phyloP scores from a whole-genome alignment of 805 yeast genomes.

The Wickerhamiella occidentalis region DNA sequence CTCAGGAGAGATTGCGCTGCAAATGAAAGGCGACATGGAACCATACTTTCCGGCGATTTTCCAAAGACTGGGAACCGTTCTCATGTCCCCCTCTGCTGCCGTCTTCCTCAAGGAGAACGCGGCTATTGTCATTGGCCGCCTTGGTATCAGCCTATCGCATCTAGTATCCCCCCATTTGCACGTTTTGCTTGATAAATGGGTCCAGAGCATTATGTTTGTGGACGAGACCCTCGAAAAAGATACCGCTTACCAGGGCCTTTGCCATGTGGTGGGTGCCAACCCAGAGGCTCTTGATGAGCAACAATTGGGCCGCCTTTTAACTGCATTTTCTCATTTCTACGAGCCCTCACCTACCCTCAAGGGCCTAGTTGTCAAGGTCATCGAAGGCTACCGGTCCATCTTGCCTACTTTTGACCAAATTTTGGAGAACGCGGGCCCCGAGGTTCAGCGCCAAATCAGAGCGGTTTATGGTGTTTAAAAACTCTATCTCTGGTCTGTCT shows the following conservation, averaged over 20 bases:
- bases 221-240: constrained; percentile 83
- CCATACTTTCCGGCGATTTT: constrained; percentile 46
- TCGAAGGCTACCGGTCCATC: constrained; percentile 21
- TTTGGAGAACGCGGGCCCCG: constrained; percentile 16
- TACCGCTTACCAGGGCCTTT: constrained; percentile 74
- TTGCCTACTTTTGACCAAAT: constrained; percentile 20
- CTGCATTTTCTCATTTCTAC: constrained; percentile 22
- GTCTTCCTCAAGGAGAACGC: constrained; percentile 60
- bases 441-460: constrained; percentile 21
- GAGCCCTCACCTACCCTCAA: constrained; percentile 26
- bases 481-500: not conserved
- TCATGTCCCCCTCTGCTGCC: constrained; percentile 41
- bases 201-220: constrained; percentile 49
- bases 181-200: constrained; percentile 56
- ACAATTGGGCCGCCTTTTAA: constrained; percentile 21
- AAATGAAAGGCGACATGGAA: constrained; percentile 33
- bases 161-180: constrained; percentile 46
- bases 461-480: constrained; percentile 15
- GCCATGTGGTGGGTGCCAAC: constrained; percentile 49
- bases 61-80: constrained; percentile 45
- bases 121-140: constrained; percentile 78
- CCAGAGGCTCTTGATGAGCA: constrained; percentile 48
- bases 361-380: constrained; percentile 22
- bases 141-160: constrained; percentile 55
- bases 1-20: constrained; percentile 70